phyloP scores from a whole-genome alignment of 331 rosid species.

The Dryas integrifolia region DNA sequence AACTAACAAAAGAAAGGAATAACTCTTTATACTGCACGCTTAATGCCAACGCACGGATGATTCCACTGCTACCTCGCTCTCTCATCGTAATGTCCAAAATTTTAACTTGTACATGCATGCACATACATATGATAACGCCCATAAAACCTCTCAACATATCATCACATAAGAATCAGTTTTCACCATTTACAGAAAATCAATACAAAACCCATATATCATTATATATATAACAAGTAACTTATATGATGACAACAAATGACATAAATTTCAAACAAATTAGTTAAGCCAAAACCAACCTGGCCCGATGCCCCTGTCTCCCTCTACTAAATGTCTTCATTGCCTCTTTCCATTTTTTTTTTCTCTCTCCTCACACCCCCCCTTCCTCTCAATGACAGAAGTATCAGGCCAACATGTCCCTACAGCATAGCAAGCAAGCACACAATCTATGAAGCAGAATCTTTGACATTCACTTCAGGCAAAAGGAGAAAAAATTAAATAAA shows the following conservation, averaged over 20 bases:
- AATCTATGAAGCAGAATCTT: constrained; percentile 22
- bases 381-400: constrained; percentile 34
- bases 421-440: constrained; percentile 36
- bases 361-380: constrained; percentile 4
- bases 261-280: constrained; percentile 30
- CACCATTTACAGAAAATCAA: constrained; percentile 5
- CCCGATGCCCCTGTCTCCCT: constrained; percentile 25
- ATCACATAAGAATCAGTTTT: constrained; percentile 15
- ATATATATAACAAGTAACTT: neutral
- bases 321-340: constrained; percentile 18
- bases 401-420: constrained; percentile 29
- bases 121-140: neutral
- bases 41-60: neutral
- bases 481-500: constrained; percentile 6
- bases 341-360: constrained; percentile 1
- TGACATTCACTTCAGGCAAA: constrained; percentile 26
- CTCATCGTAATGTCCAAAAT: neutral
- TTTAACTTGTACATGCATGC: neutral
- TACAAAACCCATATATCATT: neutral
- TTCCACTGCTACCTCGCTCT: too few species aligned
- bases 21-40: neutral
- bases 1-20: neutral
- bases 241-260: constrained; percentile 10
- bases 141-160: neutral
- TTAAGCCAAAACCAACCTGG: constrained; percentile 45